These are phyloP conservation scores for Debaryomyces subglobosus DNA, from an alignment of 1,139 yeast genomes.

Conservation along the genomic window DNA sequence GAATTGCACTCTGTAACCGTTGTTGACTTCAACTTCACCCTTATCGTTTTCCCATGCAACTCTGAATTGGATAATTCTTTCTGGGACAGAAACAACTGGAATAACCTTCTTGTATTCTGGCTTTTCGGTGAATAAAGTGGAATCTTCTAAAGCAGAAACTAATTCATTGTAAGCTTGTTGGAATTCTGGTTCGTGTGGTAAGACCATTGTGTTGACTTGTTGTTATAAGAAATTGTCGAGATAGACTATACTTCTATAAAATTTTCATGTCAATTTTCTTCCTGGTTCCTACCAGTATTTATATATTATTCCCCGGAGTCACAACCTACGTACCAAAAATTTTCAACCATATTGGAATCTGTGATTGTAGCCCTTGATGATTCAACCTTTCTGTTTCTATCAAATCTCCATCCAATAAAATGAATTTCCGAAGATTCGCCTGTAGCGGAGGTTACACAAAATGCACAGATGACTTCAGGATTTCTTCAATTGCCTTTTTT, in stretches of 20 bases:
- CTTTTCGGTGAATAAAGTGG: constrained; percentile 83
- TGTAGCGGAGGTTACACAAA: constrained; percentile 8
- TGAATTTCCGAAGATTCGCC: constrained; percentile 2
- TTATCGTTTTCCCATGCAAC: constrained; percentile 97
- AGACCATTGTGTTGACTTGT: constrained; percentile 42
- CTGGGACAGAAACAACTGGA: constrained; percentile 92
- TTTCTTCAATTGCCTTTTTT: background rate
- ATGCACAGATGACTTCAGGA: background rate
- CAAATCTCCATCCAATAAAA: constrained; percentile 11
- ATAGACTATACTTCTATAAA: background rate
- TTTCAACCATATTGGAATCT: background rate
- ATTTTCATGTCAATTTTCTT: background rate
- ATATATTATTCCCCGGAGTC: constrained; percentile 2
- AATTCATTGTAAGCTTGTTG: constrained; percentile 98
- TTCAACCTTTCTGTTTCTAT: background rate
- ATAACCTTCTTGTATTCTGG: constrained; percentile 91
- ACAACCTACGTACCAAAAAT: background rate
- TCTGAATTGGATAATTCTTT: constrained; percentile 94
- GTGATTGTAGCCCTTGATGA: constrained; percentile 9
- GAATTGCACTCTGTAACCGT: constrained; percentile 98
- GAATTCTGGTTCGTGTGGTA: constrained; percentile 91
- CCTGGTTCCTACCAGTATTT: constrained; percentile 1
- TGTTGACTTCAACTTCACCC: constrained; percentile 89
- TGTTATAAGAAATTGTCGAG: background rate
- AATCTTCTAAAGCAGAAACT: constrained; percentile 83